Base-by-base conservation (phyloP, 2,329 filamentous ascomycete species). In the Cladophialophora bantiana region DNA sequence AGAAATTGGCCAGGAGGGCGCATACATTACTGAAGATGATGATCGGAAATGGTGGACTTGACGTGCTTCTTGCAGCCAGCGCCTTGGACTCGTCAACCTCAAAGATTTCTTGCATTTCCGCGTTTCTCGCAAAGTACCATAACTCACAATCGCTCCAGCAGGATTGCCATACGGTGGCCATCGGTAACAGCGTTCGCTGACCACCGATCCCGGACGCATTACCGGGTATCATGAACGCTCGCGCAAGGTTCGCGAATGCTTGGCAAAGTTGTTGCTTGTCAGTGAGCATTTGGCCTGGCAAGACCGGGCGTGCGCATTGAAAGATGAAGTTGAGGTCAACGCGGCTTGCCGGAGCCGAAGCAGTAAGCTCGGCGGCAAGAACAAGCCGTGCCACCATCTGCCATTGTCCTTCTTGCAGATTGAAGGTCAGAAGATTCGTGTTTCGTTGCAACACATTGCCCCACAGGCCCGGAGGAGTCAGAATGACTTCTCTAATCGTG, bases 11-110 rank as follows among this genome's bases (percentile, higher is more conserved):
- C n/a, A 59, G 9, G 7, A 65, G 32, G 15, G 63, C 56, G 31
- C 63, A 65, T 15, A 38, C n/a, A 38, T 65, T 65, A 35, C 56
- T 65, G 48, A 65, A 65, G 2, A 60, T 40, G 4, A 65, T 38
- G 38, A 20, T 48, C 4, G 56, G 63, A 26, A 65, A 65, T 6
- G 13, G 35, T 34, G 7, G 45, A 35, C 4, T 38, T 4, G 10
- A 26, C 26, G 26, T 2, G 26, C 26, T 26, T 26, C 26, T 26
- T 26, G 35, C 31, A 26, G 31, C 18, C 5, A n/a, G 32, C 12
- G 31, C 9, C n/a, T 13, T 9, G 6, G 20, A n/a, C 3, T 36
- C 53, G 7, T 52, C 62, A n/a, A 64, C 20, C 48, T 53, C 62
- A 32, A 64, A 15, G 18, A 64, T 54, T 31, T 58, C 54, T 53